Evolutionary conservation across 1,284 basidiomycete genomes (phyloP).

Genomic region (Ustilago lituana): DNA sequence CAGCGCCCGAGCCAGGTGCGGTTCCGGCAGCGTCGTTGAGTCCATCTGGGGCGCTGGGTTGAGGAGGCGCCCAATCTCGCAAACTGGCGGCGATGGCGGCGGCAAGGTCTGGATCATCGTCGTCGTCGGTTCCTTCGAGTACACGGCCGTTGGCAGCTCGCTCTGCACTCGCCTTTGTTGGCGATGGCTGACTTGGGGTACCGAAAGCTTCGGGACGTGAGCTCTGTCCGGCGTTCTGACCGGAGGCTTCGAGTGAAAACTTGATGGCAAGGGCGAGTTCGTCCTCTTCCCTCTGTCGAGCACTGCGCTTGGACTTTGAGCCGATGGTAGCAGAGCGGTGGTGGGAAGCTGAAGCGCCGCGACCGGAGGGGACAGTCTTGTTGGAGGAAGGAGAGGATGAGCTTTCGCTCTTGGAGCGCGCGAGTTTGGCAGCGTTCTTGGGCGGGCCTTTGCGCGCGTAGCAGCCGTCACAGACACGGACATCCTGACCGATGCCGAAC

Average conservation of each 20-base stretch:
- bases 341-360: conserved; percentile 57
- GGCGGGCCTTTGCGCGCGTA: conserved; percentile 52
- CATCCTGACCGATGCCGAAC: conserved; percentile 91
- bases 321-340: conserved; percentile 61
- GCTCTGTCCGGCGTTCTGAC: conserved; percentile 16
- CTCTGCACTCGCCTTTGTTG: conserved; percentile 69
- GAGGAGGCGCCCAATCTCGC: conserved; percentile 72
- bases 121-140: conserved; percentile 72
- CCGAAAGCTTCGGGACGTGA: conserved; percentile 74
- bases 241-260: conserved; percentile 75
- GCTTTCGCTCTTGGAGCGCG: conserved; percentile 39
- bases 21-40: conserved; percentile 20
- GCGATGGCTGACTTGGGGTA: conserved; percentile 66
- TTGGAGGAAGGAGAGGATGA: conserved; percentile 35
- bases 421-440: conserved; percentile 49
- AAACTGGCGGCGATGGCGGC: conserved; percentile 96
- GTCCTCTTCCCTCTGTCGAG: conserved; percentile 75
- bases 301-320: conserved; percentile 57
- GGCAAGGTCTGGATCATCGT: conserved; percentile 89
- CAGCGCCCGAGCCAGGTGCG: conserved; percentile 7
- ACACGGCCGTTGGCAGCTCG: conserved; percentile 59
- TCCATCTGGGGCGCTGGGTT: conserved; percentile 55
- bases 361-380: conserved; percentile 39
- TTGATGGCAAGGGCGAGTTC: conserved; percentile 94
- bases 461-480: conserved; percentile 94